Evolutionary conservation across 768 basidiomycete species (phyloP).

Genomic region (Nevesoporus exiguus): DNA sequence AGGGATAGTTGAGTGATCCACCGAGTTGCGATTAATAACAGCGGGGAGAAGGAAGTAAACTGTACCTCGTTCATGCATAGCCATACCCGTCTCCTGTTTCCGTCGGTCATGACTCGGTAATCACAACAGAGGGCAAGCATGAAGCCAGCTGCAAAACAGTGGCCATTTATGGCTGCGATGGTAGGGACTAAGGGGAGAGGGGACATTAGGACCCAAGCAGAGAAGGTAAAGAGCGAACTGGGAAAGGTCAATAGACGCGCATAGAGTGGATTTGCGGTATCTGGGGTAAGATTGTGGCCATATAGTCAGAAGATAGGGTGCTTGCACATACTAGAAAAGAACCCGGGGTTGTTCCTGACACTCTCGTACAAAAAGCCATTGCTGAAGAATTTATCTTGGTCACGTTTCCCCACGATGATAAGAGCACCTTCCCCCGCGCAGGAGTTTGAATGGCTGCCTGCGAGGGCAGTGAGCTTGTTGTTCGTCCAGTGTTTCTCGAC

Average conservation of each 20-base stretch:
- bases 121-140: constrained; percentile 81
- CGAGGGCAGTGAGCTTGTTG: constrained; percentile 43
- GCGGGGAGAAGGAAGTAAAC: background rate
- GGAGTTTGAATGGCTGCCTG: constrained; percentile 34
- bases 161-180: constrained; percentile 78
- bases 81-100: constrained; percentile 74
- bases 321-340: constrained; percentile 56
- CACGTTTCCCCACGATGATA: constrained; percentile 69
- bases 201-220: background rate
- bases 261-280: constrained; percentile 71
- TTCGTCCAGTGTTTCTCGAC: constrained; percentile 73
- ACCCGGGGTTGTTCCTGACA: constrained; percentile 50
- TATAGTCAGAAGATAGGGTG: background rate
- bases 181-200: constrained; percentile 57
- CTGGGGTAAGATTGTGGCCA: constrained; percentile 35
- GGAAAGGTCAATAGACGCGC: constrained; percentile 71
- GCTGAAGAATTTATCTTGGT: constrained; percentile 87
- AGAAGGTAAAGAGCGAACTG: constrained; percentile 43
- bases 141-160: constrained; percentile 83
- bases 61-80: constrained; percentile 88
- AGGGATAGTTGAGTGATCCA: background rate
- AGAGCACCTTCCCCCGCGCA: constrained; percentile 58
- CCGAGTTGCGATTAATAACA: background rate
- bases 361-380: constrained; percentile 71
- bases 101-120: constrained; percentile 86